Conservation (phyloP, 108 stramenopile species). For the Nitzschia sp. region DNA sequence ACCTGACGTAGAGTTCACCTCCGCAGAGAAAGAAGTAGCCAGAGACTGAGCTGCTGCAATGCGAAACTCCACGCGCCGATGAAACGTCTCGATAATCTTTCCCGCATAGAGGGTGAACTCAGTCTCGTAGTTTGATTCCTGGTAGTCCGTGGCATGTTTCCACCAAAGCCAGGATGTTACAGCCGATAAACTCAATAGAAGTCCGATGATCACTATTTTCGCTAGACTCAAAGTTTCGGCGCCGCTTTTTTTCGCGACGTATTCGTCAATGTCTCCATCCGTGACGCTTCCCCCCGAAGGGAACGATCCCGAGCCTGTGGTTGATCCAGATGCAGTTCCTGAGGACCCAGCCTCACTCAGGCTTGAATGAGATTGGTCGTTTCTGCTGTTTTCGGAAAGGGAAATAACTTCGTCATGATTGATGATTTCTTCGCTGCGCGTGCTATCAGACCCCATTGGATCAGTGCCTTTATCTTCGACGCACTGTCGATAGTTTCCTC, state of each 20-base stretch:
- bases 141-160: conserved; percentile 8
- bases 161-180: conserved; percentile 14
- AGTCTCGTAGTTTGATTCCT: background rate
- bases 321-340: background rate
- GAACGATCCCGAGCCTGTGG: background rate
- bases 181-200: conserved; percentile 1
- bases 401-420: background rate
- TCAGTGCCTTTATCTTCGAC: background rate
- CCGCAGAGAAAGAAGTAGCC: background rate
- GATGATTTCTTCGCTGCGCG: background rate
- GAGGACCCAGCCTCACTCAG: background rate
- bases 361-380: background rate
- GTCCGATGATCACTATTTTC: background rate
- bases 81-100: background rate
- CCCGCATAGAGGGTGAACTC: conserved; percentile 5
- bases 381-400: background rate
- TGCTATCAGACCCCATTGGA: background rate
- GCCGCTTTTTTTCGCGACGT: background rate
- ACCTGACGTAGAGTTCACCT: background rate
- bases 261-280: conserved; percentile 2
- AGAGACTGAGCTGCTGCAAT: conserved; percentile 4
- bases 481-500: no score
- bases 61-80: background rate
- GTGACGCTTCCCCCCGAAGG: background rate
- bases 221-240: background rate